Evolutionary conservation across 495 filamentous ascomycete genomes (phyloP), one percentile per base, ranked within the genome.

Genomic region (Aspergillus sclerotiicarbonarius): DNA sequence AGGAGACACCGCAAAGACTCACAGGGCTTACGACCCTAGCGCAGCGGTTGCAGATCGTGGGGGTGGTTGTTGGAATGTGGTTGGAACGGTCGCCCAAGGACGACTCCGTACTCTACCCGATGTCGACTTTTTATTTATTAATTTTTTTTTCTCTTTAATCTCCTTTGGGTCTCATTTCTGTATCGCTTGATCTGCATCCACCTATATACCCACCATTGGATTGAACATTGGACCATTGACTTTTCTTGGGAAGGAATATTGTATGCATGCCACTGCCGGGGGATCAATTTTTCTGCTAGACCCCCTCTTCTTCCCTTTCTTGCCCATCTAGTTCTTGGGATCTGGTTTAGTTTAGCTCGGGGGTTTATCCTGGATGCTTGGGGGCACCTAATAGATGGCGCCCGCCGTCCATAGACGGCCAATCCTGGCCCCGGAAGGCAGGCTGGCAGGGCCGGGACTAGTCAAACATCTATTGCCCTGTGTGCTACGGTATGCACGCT

Each of bases 31-130:
- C 25, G 25, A 25, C 25, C 57, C 57, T 52, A 56, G 53, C 47
- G 60, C 56, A 57, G 37, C 48, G 32, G 49, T 55, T 55, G 60
- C 56, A 56, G 56, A 56, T 62, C 39, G 53, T 62, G 53, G 56
- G 49, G 54, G 60, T 37, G 43, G 25, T 35, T 32, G 57, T 48
- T 51, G 37, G 18, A 18, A 18, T 57, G 48, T 56, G 41, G 25
- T 25, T 4, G 19, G 15, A 46, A 19, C n/a, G 43, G 20, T 48
- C 25, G 10, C 16, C 45, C 21, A 31, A 18, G 31, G 20, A 47
- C 15, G 19, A 41, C 25, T 25, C 25, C 25, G 25, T 25, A 35
- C 37, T 29, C 31, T 13, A 51, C 16, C 9, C 33, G 33, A 18
- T 51, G 12, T 31, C 48, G 18, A 20, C 15, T 53, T 21, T 53